These are phyloP conservation scores for Erodium maritimum DNA, from an alignment of 345 rosid genomes.

Conservation along the genomic window DNA sequence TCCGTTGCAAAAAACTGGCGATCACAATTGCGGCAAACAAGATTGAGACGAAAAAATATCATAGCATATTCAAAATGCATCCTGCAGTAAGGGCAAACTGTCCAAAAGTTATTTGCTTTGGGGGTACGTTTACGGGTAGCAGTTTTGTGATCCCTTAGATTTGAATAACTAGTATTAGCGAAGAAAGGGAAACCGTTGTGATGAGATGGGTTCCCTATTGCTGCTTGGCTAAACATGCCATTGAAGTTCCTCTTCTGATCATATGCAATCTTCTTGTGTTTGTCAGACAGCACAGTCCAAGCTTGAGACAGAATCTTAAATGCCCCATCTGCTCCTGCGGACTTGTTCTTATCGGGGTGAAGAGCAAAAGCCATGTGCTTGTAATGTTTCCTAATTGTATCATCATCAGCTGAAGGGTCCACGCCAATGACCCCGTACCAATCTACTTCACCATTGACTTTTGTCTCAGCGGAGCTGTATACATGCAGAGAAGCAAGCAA, in stretches of 20 bases:
- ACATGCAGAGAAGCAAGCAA: constrained; percentile 27
- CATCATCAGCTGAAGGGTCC: constrained; percentile 27
- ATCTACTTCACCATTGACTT: constrained; percentile 27
- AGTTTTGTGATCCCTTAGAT: constrained; percentile 9
- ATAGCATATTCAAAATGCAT: constrained; percentile 38
- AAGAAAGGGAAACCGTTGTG: constrained; percentile 10
- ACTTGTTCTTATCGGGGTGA: constrained; percentile 40
- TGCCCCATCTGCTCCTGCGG: constrained; percentile 36
- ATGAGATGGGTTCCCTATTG: constrained; percentile 7
- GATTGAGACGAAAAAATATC: constrained; percentile 28
- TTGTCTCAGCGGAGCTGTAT: constrained; percentile 24
- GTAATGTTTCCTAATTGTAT: constrained; percentile 27
- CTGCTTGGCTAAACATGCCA: constrained; percentile 2
- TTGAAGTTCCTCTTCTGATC: constrained; percentile 14
- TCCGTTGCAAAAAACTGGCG: constrained; percentile 31
- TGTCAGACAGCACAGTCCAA: constrained; percentile 30
- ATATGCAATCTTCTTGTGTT: constrained; percentile 18
- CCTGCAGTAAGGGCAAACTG: constrained; percentile 32
- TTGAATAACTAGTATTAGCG: constrained; percentile 1
- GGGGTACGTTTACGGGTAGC: constrained; percentile 9
- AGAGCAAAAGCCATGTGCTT: constrained; percentile 29
- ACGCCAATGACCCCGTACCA: constrained; percentile 31
- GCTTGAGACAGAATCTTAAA: constrained; percentile 32
- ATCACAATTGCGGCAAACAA: constrained; percentile 31
- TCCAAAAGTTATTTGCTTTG: constrained; percentile 30